These are phyloP conservation scores for Colletotrichum lentis DNA, from an alignment of 2,329 filamentous ascomycete genomes.

Conservation along the genomic window DNA sequence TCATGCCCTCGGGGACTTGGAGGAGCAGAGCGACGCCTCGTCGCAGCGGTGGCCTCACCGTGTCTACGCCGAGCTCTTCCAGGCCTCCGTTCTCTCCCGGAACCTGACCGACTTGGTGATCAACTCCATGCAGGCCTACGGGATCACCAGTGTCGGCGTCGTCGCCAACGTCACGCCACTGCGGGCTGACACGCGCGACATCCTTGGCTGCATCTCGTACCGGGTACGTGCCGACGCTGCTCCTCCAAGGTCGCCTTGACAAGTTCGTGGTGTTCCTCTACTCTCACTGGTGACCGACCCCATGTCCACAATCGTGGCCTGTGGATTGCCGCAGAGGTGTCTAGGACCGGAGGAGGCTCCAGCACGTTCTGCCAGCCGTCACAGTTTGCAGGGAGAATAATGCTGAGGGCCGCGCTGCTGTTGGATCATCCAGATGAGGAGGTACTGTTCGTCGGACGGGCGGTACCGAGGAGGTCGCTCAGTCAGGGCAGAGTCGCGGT, in stretches of 20 bases:
- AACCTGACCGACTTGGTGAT: constrained; percentile 17
- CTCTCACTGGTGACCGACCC: constrained; percentile 4
- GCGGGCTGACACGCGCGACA: constrained; percentile 12
- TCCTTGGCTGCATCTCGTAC: constrained; percentile 20
- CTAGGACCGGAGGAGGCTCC: constrained; percentile 19
- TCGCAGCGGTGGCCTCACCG: constrained; percentile 22
- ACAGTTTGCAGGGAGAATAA: neutral
- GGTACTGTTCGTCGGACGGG: constrained; percentile 6
- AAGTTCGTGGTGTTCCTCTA: constrained; percentile 21
- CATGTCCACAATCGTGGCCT: constrained; percentile 10
- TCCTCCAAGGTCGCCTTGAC: constrained; percentile 15
- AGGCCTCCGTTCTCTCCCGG: constrained; percentile 9
- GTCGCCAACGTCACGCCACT: constrained; percentile 23
- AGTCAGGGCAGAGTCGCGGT: constrained; percentile 7
- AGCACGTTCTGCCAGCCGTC: constrained; percentile 25
- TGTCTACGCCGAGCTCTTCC: constrained; percentile 7
- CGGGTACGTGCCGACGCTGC: constrained; percentile 3
- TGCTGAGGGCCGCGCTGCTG: constrained; percentile 11
- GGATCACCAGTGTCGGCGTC: constrained; percentile 4
- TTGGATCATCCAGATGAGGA: constrained; percentile 19
- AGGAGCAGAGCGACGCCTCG: constrained; percentile 6
- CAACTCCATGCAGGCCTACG: constrained; percentile 12
- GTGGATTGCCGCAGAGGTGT: constrained; percentile 1
- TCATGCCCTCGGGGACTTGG: constrained; percentile 6
- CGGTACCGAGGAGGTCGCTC: constrained; percentile 10